Percentiles rank a stretch among this genome's conserved stretches.
phyloP scores from a whole-genome alignment of 73 alveolate species.

The Tetrahymena thermophila region DNA sequence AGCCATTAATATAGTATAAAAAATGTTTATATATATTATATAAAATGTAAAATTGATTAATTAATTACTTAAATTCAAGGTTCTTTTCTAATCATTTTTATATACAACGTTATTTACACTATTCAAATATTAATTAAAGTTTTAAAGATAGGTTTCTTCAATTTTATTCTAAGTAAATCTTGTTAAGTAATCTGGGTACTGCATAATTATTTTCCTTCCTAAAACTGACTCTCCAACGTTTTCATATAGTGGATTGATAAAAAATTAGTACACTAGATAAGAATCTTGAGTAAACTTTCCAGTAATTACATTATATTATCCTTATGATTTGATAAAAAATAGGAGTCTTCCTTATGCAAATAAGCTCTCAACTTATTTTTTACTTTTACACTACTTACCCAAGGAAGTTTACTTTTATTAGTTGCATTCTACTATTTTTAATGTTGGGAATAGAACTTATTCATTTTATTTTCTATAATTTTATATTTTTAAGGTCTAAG shows the following conservation, averaged over 20 bases:
- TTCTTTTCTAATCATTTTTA: neutral
- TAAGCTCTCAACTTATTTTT: neutral
- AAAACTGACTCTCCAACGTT: neutral
- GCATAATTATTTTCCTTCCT: neutral
- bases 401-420: neutral
- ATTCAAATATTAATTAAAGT: neutral
- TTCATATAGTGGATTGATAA: neutral
- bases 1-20: too few relatives aligned
- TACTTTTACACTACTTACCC: neutral
- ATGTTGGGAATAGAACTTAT: neutral
- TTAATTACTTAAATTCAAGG: neutral
- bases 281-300: neutral
- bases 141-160: neutral
- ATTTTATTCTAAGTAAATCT: neutral
- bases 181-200: neutral
- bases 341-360: neutral
- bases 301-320: neutral
- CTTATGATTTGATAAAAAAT: neutral
- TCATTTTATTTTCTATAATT: neutral
- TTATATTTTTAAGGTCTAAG: too few relatives aligned
- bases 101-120: neutral
- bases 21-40: too few relatives aligned
- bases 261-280: too few relatives aligned
- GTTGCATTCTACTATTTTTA: neutral
- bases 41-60: too few relatives aligned